A percentile compares a stretch with the other conserved stretches of the same genome.
Conservation (phyloP, 108 stramenopile genomes). For the Nitzschia palea region DNA sequence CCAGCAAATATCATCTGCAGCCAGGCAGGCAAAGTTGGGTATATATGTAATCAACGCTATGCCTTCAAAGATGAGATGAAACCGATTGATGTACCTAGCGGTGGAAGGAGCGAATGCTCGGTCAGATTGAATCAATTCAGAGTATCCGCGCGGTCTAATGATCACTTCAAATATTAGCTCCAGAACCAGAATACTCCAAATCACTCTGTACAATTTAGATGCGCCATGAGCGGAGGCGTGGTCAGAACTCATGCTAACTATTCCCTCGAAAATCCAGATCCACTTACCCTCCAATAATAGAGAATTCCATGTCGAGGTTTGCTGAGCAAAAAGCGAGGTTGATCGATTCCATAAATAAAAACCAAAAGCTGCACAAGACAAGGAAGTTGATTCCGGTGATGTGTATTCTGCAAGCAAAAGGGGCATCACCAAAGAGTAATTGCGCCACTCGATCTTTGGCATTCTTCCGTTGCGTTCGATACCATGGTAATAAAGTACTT, state of each 20-base stretch:
- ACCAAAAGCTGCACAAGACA: constrained; percentile 70
- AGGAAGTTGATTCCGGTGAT: constrained; percentile 77
- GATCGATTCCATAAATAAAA: constrained; percentile 66
- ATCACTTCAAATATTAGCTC: constrained; percentile 75
- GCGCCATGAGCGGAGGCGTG: background rate
- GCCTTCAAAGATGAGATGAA: constrained; percentile 68
- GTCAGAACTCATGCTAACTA: background rate
- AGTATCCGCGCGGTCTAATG: constrained; percentile 70
- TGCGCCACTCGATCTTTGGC: constrained; percentile 20
- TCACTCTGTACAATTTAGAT: too few species aligned
- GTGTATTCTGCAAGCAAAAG: constrained; percentile 54
- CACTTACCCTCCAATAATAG: constrained; percentile 59
- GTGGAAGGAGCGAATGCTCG: constrained; percentile 74
- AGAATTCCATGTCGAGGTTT: constrained; percentile 45
- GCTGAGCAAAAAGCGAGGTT: constrained; percentile 65
- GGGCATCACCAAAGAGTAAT: constrained; percentile 41
- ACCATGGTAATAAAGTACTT: constrained; percentile 23
- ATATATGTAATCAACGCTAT: constrained; percentile 66
- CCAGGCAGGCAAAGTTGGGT: constrained; percentile 68
- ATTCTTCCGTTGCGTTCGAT: constrained; percentile 1
- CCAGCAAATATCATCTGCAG: constrained; percentile 32
- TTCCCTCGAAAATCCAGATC: background rate
- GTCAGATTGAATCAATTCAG: constrained; percentile 55
- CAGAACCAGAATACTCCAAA: constrained; percentile 66
- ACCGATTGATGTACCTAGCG: constrained; percentile 59